These are phyloP conservation scores for Graphium sp. DNA, from an alignment of 2,329 filamentous ascomycete species.

Conservation along the genomic window DNA sequence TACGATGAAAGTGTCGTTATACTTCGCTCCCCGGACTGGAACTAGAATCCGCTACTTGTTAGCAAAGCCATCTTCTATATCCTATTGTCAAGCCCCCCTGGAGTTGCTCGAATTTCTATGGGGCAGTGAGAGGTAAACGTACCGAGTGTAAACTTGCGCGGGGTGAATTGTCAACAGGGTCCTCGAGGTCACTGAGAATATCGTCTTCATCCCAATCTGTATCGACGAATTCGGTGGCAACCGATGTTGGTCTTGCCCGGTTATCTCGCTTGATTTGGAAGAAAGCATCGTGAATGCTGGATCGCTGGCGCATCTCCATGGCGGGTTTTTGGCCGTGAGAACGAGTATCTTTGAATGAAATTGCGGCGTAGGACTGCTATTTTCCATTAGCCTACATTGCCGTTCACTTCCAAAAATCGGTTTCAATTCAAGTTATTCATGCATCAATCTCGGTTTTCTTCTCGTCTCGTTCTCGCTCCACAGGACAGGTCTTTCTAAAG, in stretches of 20 bases:
- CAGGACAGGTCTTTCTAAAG: too few species aligned
- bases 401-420: too few species aligned
- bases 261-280: constrained; percentile 38
- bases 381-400: constrained; percentile 8
- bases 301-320: constrained; percentile 34
- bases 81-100: too few species aligned
- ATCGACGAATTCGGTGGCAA: constrained; percentile 63
- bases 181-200: constrained; percentile 36
- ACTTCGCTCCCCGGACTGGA: constrained; percentile 53
- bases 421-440: too few species aligned
- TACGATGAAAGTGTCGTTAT: constrained; percentile 78
- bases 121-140: constrained; percentile 16
- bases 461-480: too few species aligned
- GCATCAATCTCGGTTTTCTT: too few species aligned
- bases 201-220: constrained; percentile 53
- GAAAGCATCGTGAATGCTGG: constrained; percentile 35
- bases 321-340: too few species aligned
- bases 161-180: constrained; percentile 37
- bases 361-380: too few species aligned
- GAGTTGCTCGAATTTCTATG: too few species aligned
- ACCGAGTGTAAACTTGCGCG: constrained; percentile 57
- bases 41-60: constrained; percentile 5
- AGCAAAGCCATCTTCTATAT: too few species aligned
- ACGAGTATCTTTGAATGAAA: too few species aligned
- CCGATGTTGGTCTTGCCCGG: constrained; percentile 43